phyloP scores from a whole-genome alignment of 2,329 filamentous ascomycete species.

The Paramyrothecium roridum region DNA sequence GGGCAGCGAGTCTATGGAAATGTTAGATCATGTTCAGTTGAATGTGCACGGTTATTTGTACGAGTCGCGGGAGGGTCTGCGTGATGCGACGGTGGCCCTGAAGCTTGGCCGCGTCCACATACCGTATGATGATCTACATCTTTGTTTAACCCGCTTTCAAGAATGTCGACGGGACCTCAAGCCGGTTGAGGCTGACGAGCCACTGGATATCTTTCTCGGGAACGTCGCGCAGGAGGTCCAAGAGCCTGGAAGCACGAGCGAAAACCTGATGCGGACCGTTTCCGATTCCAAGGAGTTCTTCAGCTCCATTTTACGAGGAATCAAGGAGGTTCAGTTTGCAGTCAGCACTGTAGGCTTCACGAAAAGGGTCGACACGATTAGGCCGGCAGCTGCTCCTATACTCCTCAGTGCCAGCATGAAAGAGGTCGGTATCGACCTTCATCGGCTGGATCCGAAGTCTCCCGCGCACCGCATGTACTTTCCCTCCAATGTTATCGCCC shows the following conservation, averaged over 20 bases:
- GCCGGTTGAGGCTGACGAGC: conserved; percentile 33
- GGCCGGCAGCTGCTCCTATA: conserved; percentile 66
- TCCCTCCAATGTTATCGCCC: conserved; percentile 84
- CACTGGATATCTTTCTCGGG: conserved; percentile 62
- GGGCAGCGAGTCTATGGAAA: conserved; percentile 78
- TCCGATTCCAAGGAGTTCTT: conserved; percentile 92
- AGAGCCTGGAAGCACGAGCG: conserved; percentile 60
- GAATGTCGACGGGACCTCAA: conserved; percentile 33
- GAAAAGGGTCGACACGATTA: conserved; percentile 69
- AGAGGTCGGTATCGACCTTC: conserved; percentile 88
- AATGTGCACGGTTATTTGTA: conserved; percentile 92
- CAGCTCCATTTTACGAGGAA: conserved; percentile 82
- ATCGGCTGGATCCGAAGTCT: conserved; percentile 86
- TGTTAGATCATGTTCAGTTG: conserved; percentile 82
- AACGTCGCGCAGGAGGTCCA: conserved; percentile 75
- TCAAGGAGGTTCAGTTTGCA: conserved; percentile 95
- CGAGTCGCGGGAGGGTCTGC: conserved; percentile 78
- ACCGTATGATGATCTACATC: conserved; percentile 80
- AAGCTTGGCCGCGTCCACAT: conserved; percentile 90
- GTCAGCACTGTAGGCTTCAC: conserved; percentile 87
- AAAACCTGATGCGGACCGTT: conserved; percentile 74
- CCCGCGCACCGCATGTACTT: conserved; percentile 99
- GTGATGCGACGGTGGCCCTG: conserved; percentile 84
- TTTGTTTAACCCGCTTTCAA: conserved; percentile 58
- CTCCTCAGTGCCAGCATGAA: conserved; percentile 91